Conservation (phyloP, 192 early-diverging fungal species). For the Gonapodya sp. region DNA sequence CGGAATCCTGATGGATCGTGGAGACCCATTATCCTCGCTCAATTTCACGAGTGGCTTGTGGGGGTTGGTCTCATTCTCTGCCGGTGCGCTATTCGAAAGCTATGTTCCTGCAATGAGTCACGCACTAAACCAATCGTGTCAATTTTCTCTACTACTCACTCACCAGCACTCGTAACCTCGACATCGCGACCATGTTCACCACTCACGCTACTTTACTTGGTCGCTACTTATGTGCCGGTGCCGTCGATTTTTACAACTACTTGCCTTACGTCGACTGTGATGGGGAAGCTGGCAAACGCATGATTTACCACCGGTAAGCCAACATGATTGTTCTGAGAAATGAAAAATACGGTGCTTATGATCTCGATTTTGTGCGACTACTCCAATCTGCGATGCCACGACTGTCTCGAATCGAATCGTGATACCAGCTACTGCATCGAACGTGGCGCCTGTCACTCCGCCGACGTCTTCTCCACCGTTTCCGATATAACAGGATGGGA, state of each 20-base stretch:
- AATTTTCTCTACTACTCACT: background rate
- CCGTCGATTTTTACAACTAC: conserved; percentile 96
- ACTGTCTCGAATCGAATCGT: background rate
- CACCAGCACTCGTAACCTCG: conserved; percentile 58
- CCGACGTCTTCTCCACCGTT: conserved; percentile 94
- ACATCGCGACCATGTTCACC: conserved; percentile 92
- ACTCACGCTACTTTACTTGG: conserved; percentile 94
- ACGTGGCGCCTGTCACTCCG: conserved; percentile 84
- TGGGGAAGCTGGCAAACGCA: conserved; percentile 88
- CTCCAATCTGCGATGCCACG: background rate
- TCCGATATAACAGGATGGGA: conserved; percentile 95
- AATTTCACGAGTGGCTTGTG: conserved; percentile 97
- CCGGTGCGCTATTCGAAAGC: no score
- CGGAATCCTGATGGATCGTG: background rate
- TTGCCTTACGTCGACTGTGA: conserved; percentile 87
- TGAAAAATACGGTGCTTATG: no score
- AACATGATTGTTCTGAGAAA: background rate
- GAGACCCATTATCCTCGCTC: conserved; percentile 58
- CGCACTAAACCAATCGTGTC: no score
- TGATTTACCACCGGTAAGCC: conserved; percentile 77
- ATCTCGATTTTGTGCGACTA: no score
- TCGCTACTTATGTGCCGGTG: conserved; percentile 90
- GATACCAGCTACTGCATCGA: conserved; percentile 84
- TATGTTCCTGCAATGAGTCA: no score
- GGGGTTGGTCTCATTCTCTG: conserved; percentile 83